phyloP scores from a whole-genome alignment of 2,329 filamentous ascomycete species.

The Epicoccum nigrum region DNA sequence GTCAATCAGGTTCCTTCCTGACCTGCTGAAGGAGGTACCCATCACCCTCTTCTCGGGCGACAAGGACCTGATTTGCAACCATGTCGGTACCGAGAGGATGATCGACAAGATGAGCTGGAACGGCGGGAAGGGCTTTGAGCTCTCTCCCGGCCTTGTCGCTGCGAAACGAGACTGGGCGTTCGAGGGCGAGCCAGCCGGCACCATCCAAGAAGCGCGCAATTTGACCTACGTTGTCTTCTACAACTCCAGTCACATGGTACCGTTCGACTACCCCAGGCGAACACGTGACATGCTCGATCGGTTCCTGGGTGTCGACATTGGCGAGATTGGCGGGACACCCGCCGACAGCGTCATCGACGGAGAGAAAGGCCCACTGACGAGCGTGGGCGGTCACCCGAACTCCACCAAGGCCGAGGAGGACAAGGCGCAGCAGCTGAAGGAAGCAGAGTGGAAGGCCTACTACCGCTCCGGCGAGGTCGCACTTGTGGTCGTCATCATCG shows the following conservation, averaged over 20 bases:
- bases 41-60: constrained; percentile 91
- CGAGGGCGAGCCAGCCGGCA: constrained; percentile 83
- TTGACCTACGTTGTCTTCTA: constrained; percentile 95
- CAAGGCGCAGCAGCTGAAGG: constrained; percentile 75
- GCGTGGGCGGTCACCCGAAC: constrained; percentile 75
- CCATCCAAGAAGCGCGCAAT: constrained; percentile 94
- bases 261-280: constrained; percentile 86
- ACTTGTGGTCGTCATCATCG: constrained; percentile 78
- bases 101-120: constrained; percentile 93
- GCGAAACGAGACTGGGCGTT: constrained; percentile 95
- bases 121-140: constrained; percentile 87
- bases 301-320: constrained; percentile 92
- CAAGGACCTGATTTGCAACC: constrained; percentile 95
- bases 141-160: constrained; percentile 84
- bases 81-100: constrained; percentile 88
- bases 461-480: constrained; percentile 85
- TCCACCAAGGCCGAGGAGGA: constrained; percentile 70
- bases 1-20: constrained; percentile 75
- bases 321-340: constrained; percentile 79
- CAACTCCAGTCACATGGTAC: constrained; percentile 98
- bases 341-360: constrained; percentile 83
- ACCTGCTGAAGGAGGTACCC: constrained; percentile 75
- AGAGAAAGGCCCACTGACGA: constrained; percentile 78
- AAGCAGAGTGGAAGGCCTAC: constrained; percentile 88
- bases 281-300: constrained; percentile 96